These are phyloP conservation scores for Monilinia fructicola DNA, from an alignment of 2,329 filamentous ascomycete species.

Conservation along the genomic window DNA sequence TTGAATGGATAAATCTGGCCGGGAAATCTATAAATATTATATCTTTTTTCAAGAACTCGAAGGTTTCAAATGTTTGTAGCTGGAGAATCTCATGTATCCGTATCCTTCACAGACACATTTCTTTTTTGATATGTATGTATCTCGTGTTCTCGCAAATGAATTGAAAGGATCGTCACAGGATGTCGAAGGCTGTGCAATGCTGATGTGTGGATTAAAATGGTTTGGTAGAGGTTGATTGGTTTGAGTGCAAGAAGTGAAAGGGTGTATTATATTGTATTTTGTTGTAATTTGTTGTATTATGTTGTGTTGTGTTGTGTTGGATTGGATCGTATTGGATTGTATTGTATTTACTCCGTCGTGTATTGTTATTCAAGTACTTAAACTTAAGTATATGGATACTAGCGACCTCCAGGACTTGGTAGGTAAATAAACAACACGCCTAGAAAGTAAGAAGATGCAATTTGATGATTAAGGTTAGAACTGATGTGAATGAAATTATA, in stretches of 20 bases:
- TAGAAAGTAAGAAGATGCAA: too few relatives aligned
- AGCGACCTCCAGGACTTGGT: too few relatives aligned
- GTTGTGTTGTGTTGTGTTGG: too few relatives aligned
- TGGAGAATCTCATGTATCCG: conserved; percentile 6
- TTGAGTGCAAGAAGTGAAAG: too few relatives aligned
- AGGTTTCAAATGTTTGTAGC: conserved; percentile 12
- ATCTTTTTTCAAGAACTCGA: not conserved
- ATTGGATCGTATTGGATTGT: too few relatives aligned
- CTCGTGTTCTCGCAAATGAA: conserved; percentile 24
- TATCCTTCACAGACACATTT: not conserved
- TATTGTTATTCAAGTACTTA: too few relatives aligned
- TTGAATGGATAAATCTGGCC: not conserved
- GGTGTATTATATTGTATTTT: too few relatives aligned
- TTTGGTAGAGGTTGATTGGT: not conserved
- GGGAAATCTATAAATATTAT: not conserved
- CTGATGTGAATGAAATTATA: not conserved
- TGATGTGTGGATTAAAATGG: not conserved
- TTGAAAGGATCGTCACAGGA: conserved; percentile 20
- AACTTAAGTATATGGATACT: too few relatives aligned
- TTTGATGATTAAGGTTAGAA: not conserved
- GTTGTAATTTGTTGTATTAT: not conserved
- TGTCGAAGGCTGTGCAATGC: conserved; percentile 18
- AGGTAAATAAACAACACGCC: not conserved
- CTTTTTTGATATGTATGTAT: conserved; percentile 19
- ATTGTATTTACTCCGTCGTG: too few relatives aligned